A percentile compares a stretch with the other conserved stretches of the same genome.
phyloP scores from a whole-genome alignment of 768 basidiomycete genomes.

The Russula earlei region DNA sequence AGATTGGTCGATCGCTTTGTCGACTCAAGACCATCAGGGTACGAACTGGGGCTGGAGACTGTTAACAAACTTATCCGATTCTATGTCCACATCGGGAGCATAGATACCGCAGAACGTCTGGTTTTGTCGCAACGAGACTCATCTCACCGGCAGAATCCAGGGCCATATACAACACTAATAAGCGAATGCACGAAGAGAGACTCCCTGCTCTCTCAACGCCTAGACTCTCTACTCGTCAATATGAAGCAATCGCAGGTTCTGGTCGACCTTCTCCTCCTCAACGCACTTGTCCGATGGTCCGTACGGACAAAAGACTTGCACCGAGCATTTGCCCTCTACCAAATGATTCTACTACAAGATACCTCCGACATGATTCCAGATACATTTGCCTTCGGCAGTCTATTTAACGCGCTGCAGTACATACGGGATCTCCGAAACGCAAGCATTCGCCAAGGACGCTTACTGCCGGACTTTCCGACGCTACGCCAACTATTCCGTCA shows the following conservation, averaged over 20 bases:
- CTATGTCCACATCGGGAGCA: conserved; percentile 27
- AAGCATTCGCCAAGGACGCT: neutral
- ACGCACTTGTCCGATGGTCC: conserved; percentile 38
- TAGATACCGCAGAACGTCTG: conserved; percentile 27
- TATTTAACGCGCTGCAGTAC: conserved; percentile 16
- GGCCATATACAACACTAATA: conserved; percentile 35
- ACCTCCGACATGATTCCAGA: conserved; percentile 28
- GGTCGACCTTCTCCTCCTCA: conserved; percentile 37
- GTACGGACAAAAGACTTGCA: conserved; percentile 26
- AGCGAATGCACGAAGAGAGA: conserved; percentile 27
- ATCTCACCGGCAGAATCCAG: conserved; percentile 20
- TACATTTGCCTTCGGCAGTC: conserved; percentile 14
- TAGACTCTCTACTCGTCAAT: conserved; percentile 31
- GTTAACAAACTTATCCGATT: conserved; percentile 19
- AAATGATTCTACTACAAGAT: conserved; percentile 29
- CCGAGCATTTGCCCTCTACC: conserved; percentile 38
- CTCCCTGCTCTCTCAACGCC: conserved; percentile 22
- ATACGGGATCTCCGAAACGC: neutral
- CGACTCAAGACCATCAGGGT: neutral
- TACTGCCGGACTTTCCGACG: neutral
- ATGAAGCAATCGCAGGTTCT: conserved; percentile 32
- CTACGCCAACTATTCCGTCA: conserved; percentile 17
- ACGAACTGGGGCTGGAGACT: conserved; percentile 15
- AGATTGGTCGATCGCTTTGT: conserved; percentile 16
- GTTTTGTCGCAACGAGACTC: conserved; percentile 17